A percentile compares a stretch with the other conserved stretches of the same genome.
Evolutionary conservation across 768 basidiomycete species (phyloP).

Genomic region (Pulveroboletus ravenelii): DNA sequence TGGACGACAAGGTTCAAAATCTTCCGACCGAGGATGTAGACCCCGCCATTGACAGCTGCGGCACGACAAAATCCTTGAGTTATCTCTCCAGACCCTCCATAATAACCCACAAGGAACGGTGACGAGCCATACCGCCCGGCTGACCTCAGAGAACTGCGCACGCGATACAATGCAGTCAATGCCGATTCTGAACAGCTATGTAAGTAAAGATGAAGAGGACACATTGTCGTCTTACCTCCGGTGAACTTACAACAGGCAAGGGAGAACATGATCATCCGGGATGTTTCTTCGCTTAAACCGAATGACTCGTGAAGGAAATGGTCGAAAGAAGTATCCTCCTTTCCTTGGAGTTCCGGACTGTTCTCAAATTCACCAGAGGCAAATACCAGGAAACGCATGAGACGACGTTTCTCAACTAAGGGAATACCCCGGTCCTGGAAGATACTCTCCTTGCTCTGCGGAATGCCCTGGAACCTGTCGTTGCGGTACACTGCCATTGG

Average conservation of each 20-base stretch:
- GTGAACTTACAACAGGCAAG: conserved; percentile 64
- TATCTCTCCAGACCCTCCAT: conserved; percentile 89
- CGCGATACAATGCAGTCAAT: conserved; percentile 58
- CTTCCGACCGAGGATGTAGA: conserved; percentile 64
- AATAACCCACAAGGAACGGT: conserved; percentile 91
- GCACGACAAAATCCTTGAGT: conserved; percentile 88
- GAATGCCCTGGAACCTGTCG: conserved; percentile 55
- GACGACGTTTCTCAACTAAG: conserved; percentile 78
- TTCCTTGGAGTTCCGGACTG: conserved; percentile 52
- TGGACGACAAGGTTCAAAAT: conserved; percentile 30
- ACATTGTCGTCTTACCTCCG: conserved; percentile 41
- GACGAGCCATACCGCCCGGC: conserved; percentile 83
- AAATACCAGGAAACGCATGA: conserved; percentile 91
- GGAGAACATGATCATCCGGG: conserved; percentile 66
- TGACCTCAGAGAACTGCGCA: conserved; percentile 71
- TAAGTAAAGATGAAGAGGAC: conserved; percentile 4
- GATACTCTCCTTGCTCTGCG: conserved; percentile 87
- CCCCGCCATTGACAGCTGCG: conserved; percentile 73
- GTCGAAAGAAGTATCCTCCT: conserved; percentile 52
- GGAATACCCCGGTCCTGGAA: conserved; percentile 79
- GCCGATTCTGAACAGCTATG: conserved; percentile 51
- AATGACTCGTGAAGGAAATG: conserved; percentile 65
- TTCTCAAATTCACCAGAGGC: conserved; percentile 71
- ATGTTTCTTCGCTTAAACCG: conserved; percentile 52
- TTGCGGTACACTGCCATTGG: conserved; percentile 58